Evolutionary conservation across 345 rosid genomes (phyloP).

Genomic region (Populus deltoides): DNA sequence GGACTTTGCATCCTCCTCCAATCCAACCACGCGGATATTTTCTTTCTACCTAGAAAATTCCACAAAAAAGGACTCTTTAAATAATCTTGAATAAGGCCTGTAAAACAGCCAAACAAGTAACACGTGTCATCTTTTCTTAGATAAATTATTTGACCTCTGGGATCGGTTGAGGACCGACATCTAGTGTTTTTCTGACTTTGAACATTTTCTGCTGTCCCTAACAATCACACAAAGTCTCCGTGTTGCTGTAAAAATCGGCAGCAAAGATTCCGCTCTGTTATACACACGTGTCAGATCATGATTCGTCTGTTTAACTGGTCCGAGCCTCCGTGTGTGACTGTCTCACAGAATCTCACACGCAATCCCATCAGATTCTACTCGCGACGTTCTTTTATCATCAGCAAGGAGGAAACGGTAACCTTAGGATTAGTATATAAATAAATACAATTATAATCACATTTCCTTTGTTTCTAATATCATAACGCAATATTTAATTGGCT

Average conservation of each 20-base stretch:
- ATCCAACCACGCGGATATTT: background rate
- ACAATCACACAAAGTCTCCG: background rate
- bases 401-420: background rate
- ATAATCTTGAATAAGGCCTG: background rate
- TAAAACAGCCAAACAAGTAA: background rate
- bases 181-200: background rate
- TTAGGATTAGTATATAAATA: too few relatives aligned
- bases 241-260: background rate
- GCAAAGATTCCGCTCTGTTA: background rate
- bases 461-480: background rate
- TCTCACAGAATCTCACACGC: conserved; percentile 5
- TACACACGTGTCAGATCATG: conserved; percentile 1
- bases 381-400: background rate
- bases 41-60: background rate
- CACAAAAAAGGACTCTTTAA: background rate
- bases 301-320: background rate
- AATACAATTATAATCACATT: background rate
- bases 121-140: background rate
- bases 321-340: background rate
- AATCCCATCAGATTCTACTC: conserved; percentile 7
- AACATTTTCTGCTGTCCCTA: background rate
- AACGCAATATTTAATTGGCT: background rate
- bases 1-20: too few relatives aligned
- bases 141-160: background rate
- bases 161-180: background rate